A percentile compares a stretch with the other conserved stretches of the same genome.
Evolutionary conservation across 257 asterid genomes (phyloP).

Genomic region (Parsonsia alboflavescens): DNA sequence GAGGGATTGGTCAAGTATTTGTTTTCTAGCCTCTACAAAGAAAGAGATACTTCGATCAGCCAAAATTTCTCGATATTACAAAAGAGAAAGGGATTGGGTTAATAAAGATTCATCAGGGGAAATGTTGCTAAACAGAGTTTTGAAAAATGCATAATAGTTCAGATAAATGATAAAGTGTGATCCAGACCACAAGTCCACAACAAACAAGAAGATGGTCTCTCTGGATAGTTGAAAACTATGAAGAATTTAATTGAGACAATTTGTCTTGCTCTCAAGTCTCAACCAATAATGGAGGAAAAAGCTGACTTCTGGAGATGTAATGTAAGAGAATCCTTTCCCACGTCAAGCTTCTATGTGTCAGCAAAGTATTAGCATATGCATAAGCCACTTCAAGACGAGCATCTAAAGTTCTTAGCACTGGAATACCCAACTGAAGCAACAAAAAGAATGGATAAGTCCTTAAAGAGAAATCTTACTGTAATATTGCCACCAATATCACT

Average conservation of each 20-base stretch:
- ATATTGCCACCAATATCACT: constrained; percentile 92
- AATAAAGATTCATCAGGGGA: constrained; percentile 5
- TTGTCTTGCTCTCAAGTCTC: not conserved
- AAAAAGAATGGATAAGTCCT: not conserved
- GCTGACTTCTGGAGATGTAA: not conserved
- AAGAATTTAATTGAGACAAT: not conserved
- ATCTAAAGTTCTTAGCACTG: not conserved
- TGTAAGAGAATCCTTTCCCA: constrained; percentile 2
- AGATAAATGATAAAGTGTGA: not conserved
- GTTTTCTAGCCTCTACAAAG: constrained; percentile 74
- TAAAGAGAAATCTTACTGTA: constrained; percentile 41
- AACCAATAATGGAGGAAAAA: not conserved
- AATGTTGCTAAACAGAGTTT: not conserved
- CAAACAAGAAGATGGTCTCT: not conserved
- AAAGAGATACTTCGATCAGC: constrained; percentile 10
- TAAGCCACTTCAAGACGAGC: not conserved
- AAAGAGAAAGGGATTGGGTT: constrained; percentile 3
- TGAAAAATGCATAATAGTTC: not conserved
- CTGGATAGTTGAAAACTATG: not conserved
- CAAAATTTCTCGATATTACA: not conserved
- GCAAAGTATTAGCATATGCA: not conserved
- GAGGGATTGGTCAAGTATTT: constrained; percentile 68
- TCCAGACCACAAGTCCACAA: no score
- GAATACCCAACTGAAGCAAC: not conserved
- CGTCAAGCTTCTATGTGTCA: not conserved